A percentile compares a stretch with the other conserved stretches of the same genome.
Evolutionary conservation across 2,329 filamentous ascomycete species (phyloP).

Genomic region (Verticillium nonalfalfae): DNA sequence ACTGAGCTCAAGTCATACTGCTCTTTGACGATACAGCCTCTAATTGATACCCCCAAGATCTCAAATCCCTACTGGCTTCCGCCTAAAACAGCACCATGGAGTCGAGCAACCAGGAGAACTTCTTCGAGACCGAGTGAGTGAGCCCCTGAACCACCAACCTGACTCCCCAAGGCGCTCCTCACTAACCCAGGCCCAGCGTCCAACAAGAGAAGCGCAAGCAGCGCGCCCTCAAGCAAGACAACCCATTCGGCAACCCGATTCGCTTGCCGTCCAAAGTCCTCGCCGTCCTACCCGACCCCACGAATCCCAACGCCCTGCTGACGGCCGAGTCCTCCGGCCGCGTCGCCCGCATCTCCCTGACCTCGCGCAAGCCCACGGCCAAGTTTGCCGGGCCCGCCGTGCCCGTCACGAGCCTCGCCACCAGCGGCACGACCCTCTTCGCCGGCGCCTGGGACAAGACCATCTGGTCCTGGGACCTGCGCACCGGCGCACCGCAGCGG

Average conservation of each 20-base stretch:
- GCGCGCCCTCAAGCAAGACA: constrained; percentile 57
- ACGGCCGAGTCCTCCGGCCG: constrained; percentile 84
- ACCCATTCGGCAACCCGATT: constrained; percentile 78
- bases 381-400: constrained; percentile 67
- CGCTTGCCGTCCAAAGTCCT: constrained; percentile 80
- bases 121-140: constrained; percentile 90
- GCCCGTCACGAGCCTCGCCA: constrained; percentile 71
- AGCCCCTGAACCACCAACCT: constrained; percentile 21
- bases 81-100: constrained; percentile 38
- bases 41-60: no score
- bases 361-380: constrained; percentile 1
- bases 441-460: constrained; percentile 93
- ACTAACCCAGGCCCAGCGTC: constrained; percentile 3
- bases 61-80: no score
- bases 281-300: constrained; percentile 63
- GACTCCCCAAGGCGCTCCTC: constrained; percentile 16
- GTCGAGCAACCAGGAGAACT: constrained; percentile 70
- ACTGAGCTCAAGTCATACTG: not conserved
- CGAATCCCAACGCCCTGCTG: constrained; percentile 55
- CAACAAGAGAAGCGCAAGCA: constrained; percentile 7
- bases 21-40: not conserved
- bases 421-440: constrained; percentile 63
- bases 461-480: constrained; percentile 77
- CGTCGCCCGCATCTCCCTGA: constrained; percentile 55
- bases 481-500: constrained; percentile 44